These are phyloP conservation scores for Cladosporium oxysporum DNA, from an alignment of 2,329 filamentous ascomycete species.

Conservation along the genomic window DNA sequence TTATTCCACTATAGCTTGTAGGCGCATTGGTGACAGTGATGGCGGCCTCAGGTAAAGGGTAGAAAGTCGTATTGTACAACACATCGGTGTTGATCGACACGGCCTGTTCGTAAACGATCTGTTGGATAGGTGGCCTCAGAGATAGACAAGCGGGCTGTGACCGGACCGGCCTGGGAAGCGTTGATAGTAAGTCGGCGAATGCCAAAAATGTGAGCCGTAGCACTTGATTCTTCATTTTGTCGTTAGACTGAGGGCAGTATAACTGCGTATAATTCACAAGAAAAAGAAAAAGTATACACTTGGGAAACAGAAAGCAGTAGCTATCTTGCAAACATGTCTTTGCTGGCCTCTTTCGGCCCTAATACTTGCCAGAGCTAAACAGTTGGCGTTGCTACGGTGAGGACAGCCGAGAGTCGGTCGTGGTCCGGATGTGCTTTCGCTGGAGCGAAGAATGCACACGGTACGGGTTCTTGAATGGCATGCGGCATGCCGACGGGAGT, in stretches of 20 bases:
- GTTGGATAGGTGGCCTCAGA: background rate
- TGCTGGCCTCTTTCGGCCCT: background rate
- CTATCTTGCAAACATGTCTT: background rate
- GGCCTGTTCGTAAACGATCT: constrained; percentile 30
- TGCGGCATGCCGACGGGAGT: constrained; percentile 7
- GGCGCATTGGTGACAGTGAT: constrained; percentile 36
- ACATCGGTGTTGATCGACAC: constrained; percentile 34
- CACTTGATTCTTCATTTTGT: background rate
- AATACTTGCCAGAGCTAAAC: background rate
- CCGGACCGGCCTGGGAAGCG: background rate
- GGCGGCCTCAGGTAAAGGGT: constrained; percentile 27
- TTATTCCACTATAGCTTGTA: constrained; percentile 32
- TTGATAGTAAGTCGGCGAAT: background rate
- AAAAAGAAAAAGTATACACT: background rate
- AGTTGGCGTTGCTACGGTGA: constrained; percentile 15
- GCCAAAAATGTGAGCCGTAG: background rate
- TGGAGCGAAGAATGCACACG: constrained; percentile 6
- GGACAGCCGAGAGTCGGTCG: background rate
- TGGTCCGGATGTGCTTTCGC: background rate
- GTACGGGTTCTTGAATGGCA: background rate
- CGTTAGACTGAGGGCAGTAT: background rate
- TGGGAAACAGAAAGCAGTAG: background rate
- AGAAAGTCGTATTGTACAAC: constrained; percentile 33
- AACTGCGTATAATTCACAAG: background rate
- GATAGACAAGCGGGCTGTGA: constrained; percentile 9